These are phyloP conservation scores for Talaromyces piceae DNA, from an alignment of 2,329 filamentous ascomycete species.

Conservation along the genomic window DNA sequence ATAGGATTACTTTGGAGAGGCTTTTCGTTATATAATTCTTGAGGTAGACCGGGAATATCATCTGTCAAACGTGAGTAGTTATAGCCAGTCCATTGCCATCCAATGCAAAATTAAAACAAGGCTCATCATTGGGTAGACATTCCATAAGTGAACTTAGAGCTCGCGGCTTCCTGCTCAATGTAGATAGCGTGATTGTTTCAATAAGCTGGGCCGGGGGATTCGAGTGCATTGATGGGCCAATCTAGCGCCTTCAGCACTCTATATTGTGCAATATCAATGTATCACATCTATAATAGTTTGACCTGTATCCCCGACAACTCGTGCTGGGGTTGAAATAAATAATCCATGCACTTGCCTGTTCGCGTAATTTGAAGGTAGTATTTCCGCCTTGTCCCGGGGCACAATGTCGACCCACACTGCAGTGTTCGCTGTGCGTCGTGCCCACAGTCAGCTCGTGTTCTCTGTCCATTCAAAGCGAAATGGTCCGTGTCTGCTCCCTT, in stretches of 20 bases:
- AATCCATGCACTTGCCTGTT: background rate
- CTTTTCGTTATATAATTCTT: too few relatives aligned
- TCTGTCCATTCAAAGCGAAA: background rate
- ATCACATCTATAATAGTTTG: too few relatives aligned
- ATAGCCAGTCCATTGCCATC: too few relatives aligned
- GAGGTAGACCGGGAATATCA: background rate
- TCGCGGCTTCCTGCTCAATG: background rate
- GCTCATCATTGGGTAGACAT: too few relatives aligned
- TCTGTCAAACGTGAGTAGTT: background rate
- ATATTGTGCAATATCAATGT: too few relatives aligned
- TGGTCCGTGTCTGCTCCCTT: background rate
- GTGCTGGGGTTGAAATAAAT: too few relatives aligned
- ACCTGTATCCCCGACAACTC: background rate
- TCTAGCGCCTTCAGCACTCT: too few relatives aligned
- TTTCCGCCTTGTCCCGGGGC: background rate
- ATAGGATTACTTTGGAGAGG: too few relatives aligned
- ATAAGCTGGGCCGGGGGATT: background rate
- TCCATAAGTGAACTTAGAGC: background rate
- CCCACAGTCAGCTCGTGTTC: background rate
- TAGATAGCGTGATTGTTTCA: background rate
- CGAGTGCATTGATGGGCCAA: background rate
- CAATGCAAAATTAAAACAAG: too few relatives aligned
- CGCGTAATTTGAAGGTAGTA: background rate
- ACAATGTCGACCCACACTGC: background rate
- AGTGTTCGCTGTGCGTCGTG: background rate